Evolutionary conservation across 257 asterid genomes (phyloP).

Genomic region (Cruciata laevipes): DNA sequence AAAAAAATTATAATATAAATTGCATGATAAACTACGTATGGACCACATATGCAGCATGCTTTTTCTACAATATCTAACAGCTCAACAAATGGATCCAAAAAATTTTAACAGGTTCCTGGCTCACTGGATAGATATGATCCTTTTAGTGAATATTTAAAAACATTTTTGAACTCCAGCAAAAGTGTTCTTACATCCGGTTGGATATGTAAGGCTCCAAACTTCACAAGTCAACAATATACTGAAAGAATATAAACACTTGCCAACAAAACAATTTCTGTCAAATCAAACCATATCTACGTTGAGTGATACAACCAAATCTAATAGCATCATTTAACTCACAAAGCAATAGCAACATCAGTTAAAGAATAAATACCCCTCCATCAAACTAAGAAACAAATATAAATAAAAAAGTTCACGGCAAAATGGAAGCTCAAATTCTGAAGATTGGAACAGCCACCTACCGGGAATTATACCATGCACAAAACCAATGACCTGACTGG

Average conservation of each 20-base stretch:
- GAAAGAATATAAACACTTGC: background rate
- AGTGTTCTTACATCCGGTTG: no score
- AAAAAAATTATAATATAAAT: background rate
- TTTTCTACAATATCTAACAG: background rate
- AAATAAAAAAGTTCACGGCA: background rate
- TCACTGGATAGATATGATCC: background rate
- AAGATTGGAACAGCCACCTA: slow-evolving; percentile 30
- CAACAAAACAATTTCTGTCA: background rate
- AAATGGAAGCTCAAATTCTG: slow-evolving; percentile 2
- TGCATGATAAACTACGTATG: background rate
- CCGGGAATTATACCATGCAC: slow-evolving; percentile 83
- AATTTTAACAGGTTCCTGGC: background rate
- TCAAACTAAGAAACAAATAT: background rate
- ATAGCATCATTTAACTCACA: background rate
- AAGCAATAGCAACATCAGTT: background rate
- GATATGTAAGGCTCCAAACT: background rate
- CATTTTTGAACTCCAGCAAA: background rate
- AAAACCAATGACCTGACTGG: slow-evolving; percentile 95
- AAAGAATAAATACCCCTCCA: background rate
- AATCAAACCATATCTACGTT: background rate
- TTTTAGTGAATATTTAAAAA: background rate
- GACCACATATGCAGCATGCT: background rate
- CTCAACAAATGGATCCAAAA: background rate
- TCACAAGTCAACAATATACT: background rate
- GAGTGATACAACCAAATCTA: background rate